Base-by-base conservation (phyloP, 768 basidiomycete species). In the Clavulina sp. region DNA sequence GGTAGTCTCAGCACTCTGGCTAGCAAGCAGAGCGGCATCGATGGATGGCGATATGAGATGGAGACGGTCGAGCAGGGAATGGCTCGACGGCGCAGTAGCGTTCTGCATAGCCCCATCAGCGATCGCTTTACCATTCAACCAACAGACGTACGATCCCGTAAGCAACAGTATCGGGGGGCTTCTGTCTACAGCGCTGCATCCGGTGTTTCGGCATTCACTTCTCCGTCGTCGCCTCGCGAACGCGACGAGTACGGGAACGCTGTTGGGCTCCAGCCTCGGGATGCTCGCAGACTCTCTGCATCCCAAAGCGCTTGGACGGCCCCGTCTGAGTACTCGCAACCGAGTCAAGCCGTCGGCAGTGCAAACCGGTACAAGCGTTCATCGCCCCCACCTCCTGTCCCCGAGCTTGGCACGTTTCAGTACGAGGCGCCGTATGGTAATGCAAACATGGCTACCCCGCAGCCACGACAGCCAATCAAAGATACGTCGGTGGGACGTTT, bases 391-490 rank as follows among this genome's bases (percentile, higher is more conserved):
- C 24, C 24, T 13, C 43, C 43, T 24, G 9, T 46, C 9, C 43
- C 43, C 9, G 43, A 46, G n/a, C n/a, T n/a, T n/a, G n/a, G n/a
- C n/a, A n/a, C n/a, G n/a, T n/a, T n/a, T n/a, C n/a, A n/a, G 9
- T 46, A 13, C 13, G 26, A 46, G 9, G 13, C 13, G 13, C 24
- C 43, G 43, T 13, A 46, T 46, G 26, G 24, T 46, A 21, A 38
- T 21, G n/a, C n/a, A n/a, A 13, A 13, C 13, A 13, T 46, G 24
- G 7, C 7, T 23, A 16, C 32, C 32, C 28, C 48, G 13, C 28
- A 34, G 18, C 48, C 48, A 7, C 48, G 48, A 16, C 48, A 49
- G 48, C 48, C 48, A 28, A 49, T 49, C 48, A 49, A 49, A 30
- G 48, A 49, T 26, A 49, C 28, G 16, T 30, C 48, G 9, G 32